These are phyloP conservation scores for Fonsecaea pedrosoi DNA, from an alignment of 2,329 filamentous ascomycete species.

Conservation along the genomic window DNA sequence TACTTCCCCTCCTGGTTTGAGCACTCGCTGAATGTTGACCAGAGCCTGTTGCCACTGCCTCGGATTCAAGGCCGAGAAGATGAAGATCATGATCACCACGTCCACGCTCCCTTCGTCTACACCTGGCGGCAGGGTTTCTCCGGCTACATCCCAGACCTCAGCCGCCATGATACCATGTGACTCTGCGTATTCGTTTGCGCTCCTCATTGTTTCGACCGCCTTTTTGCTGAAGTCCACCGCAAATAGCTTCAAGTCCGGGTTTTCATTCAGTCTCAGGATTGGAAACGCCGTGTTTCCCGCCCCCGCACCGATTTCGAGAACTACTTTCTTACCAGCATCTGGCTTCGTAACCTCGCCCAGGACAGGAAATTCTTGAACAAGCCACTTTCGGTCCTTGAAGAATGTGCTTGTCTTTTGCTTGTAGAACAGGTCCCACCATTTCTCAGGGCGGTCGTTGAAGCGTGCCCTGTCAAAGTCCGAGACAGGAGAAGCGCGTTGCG, in stretches of 20 bases:
- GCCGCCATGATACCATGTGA: slow-evolving; percentile 71
- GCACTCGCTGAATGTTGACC: slow-evolving; percentile 76
- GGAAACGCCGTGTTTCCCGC: slow-evolving; percentile 97
- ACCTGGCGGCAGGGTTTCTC: slow-evolving; percentile 73
- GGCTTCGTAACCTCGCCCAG: slow-evolving; percentile 75
- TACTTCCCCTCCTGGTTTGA: slow-evolving; percentile 92
- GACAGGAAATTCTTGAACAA: slow-evolving; percentile 93
- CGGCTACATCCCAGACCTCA: slow-evolving; percentile 92
- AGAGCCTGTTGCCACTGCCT: slow-evolving; percentile 83
- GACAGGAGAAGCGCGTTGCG: slow-evolving; percentile 84
- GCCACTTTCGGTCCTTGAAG: slow-evolving; percentile 98
- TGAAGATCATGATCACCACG: slow-evolving; percentile 93
- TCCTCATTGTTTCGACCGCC: slow-evolving; percentile 90
- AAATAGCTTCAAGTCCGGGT: slow-evolving; percentile 80
- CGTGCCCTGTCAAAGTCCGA: slow-evolving; percentile 90
- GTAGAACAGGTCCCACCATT: slow-evolving; percentile 99
- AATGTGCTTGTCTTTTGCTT: slow-evolving; percentile 97
- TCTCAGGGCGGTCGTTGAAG: slow-evolving; percentile 88
- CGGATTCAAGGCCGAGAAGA: slow-evolving; percentile 90
- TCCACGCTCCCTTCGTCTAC: slow-evolving; percentile 82
- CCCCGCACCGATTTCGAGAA: slow-evolving; percentile 92
- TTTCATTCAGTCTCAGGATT: slow-evolving; percentile 81
- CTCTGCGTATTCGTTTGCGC: slow-evolving; percentile 75
- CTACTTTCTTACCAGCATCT: slow-evolving; percentile 70
- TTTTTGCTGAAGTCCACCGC: slow-evolving; percentile 97